These are phyloP conservation scores for Neonectria faginata DNA, from an alignment of 2,329 filamentous ascomycete genomes.

Conservation along the genomic window DNA sequence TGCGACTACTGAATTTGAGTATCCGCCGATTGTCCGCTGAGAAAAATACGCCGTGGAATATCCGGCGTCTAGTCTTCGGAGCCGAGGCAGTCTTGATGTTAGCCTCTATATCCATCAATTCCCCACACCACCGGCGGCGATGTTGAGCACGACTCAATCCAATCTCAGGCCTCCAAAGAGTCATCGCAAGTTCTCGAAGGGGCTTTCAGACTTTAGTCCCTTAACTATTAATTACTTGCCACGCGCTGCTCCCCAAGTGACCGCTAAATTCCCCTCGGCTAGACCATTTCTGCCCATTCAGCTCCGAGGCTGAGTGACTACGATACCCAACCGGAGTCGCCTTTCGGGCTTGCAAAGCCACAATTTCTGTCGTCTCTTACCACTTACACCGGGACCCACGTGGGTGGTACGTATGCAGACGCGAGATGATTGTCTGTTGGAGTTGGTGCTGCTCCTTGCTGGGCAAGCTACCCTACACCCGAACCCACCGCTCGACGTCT, in stretches of 20 bases:
- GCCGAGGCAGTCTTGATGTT: conserved; percentile 4
- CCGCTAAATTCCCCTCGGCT: background rate
- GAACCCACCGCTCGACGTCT: no score
- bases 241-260: background rate
- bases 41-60: background rate
- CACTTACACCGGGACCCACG: background rate
- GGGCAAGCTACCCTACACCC: no score
- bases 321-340: background rate
- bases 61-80: background rate
- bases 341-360: background rate
- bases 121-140: background rate
- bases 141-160: background rate
- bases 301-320: background rate
- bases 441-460: no score
- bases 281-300: background rate
- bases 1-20: background rate
- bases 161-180: background rate
- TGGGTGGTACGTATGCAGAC: no score
- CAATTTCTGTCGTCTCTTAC: background rate
- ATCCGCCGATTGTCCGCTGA: background rate
- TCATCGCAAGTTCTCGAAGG: background rate
- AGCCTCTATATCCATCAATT: background rate
- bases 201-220: background rate
- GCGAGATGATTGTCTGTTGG: no score
- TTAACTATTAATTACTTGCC: background rate